phyloP scores from a whole-genome alignment of 2,329 filamentous ascomycete species.

The Rosellinia necatrix region DNA sequence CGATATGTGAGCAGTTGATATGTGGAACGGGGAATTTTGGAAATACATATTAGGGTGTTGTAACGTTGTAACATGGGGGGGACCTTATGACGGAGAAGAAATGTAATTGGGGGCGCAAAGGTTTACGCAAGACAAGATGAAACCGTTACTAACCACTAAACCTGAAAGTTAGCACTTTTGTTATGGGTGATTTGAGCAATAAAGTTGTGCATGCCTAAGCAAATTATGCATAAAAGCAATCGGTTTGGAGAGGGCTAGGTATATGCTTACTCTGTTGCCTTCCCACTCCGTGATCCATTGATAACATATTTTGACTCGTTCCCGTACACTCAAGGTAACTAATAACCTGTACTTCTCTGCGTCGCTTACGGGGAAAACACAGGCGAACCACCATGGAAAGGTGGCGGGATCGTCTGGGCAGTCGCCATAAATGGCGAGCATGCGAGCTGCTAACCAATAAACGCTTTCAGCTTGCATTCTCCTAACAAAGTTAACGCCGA shows the following conservation, averaged over 20 bases:
- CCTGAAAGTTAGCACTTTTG: conserved; percentile 3
- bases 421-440: conserved; percentile 75
- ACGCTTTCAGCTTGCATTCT: conserved; percentile 71
- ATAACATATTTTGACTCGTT: conserved; percentile 81
- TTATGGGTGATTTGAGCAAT: not conserved
- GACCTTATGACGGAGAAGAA: not conserved
- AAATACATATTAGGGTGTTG: not conserved
- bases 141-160: conserved; percentile 22
- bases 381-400: conserved; percentile 92
- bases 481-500: conserved; percentile 68
- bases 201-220: not conserved
- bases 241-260: not conserved
- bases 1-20: conserved; percentile 21
- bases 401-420: conserved; percentile 75
- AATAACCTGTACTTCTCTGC: conserved; percentile 80
- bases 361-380: conserved; percentile 76
- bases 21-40: not conserved
- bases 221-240: not conserved
- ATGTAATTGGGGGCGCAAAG: not conserved
- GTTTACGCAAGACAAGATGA: not conserved
- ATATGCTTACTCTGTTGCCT: conserved; percentile 64
- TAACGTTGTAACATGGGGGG: not conserved
- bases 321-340: conserved; percentile 73
- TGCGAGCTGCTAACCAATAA: conserved; percentile 74
- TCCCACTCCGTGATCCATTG: conserved; percentile 78